These are phyloP conservation scores for Aspergillus biplanus DNA, from an alignment of 495 filamentous ascomycete species.

Conservation along the genomic window DNA sequence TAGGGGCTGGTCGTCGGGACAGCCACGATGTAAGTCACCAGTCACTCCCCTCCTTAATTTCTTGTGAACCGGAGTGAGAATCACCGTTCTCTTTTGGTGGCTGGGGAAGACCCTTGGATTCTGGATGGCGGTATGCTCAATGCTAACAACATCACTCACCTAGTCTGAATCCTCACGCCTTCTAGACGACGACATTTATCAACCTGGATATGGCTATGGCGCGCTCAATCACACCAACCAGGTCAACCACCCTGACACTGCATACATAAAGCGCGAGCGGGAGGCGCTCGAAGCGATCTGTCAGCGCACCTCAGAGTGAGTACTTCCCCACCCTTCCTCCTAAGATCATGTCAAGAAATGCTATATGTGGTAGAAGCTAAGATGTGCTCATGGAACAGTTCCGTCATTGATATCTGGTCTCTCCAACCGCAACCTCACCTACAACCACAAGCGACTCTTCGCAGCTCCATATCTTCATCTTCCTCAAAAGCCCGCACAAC, in stretches of 20 bases:
- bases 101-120: background rate
- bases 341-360: background rate
- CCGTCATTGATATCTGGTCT: constrained; percentile 56
- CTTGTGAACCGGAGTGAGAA: constrained; percentile 6
- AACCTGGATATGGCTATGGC: constrained; percentile 51
- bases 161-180: constrained; percentile 56
- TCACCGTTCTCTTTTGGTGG: background rate
- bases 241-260: constrained; percentile 50
- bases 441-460: constrained; percentile 50
- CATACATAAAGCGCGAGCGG: constrained; percentile 52
- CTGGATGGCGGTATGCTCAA: background rate
- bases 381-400: constrained; percentile 26
- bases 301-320: constrained; percentile 57
- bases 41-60: constrained; percentile 13
- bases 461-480: constrained; percentile 33
- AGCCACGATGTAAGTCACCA: constrained; percentile 47
- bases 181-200: constrained; percentile 56
- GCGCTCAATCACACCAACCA: constrained; percentile 45
- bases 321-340: background rate
- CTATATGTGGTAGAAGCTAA: constrained; percentile 9
- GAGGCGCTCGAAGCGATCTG: constrained; percentile 58
- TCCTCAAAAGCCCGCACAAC: constrained; percentile 32
- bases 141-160: constrained; percentile 29
- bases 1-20: constrained; percentile 49
- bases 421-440: constrained; percentile 54